Evolutionary conservation across 2,329 filamentous ascomycete species (phyloP).

Genomic region (Trichoderma sp.): DNA sequence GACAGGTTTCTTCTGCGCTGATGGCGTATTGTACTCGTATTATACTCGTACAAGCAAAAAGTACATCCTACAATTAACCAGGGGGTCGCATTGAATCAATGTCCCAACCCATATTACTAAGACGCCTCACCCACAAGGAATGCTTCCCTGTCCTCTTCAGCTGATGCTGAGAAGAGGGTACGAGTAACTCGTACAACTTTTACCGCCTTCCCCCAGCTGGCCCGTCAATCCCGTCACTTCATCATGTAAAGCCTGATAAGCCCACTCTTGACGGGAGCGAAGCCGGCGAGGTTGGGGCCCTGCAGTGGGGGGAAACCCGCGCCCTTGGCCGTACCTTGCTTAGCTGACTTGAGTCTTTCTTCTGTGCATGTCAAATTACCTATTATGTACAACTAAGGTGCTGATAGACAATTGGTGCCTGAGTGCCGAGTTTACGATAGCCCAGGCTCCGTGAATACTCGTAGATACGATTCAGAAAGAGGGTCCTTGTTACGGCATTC

Average conservation of each 20-base stretch:
- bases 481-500: slow-evolving; percentile 4
- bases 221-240: slow-evolving; percentile 16
- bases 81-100: background rate
- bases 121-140: background rate
- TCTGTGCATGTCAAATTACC: background rate
- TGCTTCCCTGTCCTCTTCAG: background rate
- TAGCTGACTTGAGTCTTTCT: background rate
- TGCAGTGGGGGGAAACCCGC: slow-evolving; percentile 3
- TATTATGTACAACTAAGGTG: background rate
- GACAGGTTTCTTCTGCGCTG: background rate
- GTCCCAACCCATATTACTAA: background rate
- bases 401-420: background rate
- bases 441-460: background rate
- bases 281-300: slow-evolving; percentile 2
- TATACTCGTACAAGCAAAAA: background rate
- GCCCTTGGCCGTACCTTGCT: slow-evolving; percentile 1
- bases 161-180: background rate
- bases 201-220: background rate
- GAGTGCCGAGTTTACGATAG: background rate
- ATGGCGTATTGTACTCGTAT: background rate
- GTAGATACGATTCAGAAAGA: background rate
- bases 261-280: slow-evolving; percentile 11
- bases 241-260: slow-evolving; percentile 20
- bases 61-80: background rate
- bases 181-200: background rate